Conservation (phyloP, 805 yeast species). For the Metschnikowia aberdeeniae region DNA sequence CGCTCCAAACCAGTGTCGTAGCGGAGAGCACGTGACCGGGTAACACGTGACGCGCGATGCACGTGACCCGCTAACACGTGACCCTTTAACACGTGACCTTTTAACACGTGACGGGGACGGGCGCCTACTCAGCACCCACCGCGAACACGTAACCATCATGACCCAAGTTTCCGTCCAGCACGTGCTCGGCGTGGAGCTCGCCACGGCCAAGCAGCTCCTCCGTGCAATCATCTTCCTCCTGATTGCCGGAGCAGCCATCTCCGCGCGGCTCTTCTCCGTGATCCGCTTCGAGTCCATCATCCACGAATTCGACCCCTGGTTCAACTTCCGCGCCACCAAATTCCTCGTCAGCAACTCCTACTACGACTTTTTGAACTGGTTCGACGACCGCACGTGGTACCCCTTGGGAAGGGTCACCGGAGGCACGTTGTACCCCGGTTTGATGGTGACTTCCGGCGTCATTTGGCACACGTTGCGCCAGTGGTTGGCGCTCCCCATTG, state of each 20-base stretch:
- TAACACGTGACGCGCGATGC: no score
- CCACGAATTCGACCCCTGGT: slow-evolving; percentile 98
- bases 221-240: slow-evolving; percentile 65
- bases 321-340: slow-evolving; percentile 94
- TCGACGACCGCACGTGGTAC: slow-evolving; percentile 98
- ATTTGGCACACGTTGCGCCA: slow-evolving; percentile 70
- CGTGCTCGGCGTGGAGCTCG: slow-evolving; percentile 30
- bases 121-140: no score
- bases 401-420: slow-evolving; percentile 99
- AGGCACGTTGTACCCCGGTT: slow-evolving; percentile 95
- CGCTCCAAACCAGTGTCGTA: no score
- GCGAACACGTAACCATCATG: slow-evolving; percentile 7
- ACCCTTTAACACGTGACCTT: no score
- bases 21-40: no score
- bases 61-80: no score
- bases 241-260: slow-evolving; percentile 86
- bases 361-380: slow-evolving; percentile 95
- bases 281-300: slow-evolving; percentile 93
- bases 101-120: no score
- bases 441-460: slow-evolving; percentile 95
- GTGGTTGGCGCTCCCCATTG: slow-evolving; percentile 73
- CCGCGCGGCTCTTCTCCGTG: slow-evolving; percentile 92
- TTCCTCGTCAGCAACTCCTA: slow-evolving; percentile 79
- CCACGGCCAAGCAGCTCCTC: slow-evolving; percentile 45
- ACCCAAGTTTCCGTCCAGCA: slow-evolving; percentile 18